Evolutionary conservation across 2,329 filamentous ascomycete species (phyloP), one percentile per base, ranked within the genome.

Genomic region (Penicillium sp.): DNA sequence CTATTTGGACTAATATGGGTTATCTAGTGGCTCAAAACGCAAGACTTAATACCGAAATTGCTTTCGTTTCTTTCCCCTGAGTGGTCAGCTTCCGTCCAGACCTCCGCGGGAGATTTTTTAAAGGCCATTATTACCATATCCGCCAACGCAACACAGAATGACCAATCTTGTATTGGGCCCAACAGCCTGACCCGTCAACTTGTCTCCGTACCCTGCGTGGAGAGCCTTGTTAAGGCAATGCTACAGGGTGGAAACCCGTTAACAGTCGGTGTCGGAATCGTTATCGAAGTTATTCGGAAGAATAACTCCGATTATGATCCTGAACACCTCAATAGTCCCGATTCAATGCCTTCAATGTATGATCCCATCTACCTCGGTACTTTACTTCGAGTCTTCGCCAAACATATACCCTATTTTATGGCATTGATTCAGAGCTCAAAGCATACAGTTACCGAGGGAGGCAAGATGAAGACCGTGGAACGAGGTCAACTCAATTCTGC

Each of bases 81-180:
- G 64, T 89, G 96, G 73, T 91, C 89, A 66, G 92, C 92, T 76
- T 91, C 94, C 1, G 96, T 95, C 2, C 95, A 99, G 76, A 98
- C 95, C 0, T 96, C 95, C 0, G 95, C 95, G 0, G 95, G 95
- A 48, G 95, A 99, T 75, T 99, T 99, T 69, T 86, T 99, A 71
- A 99, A 99, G 77, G 95, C 95, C 47, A 97, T 99, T 74, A 98
- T 99, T 68, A 99, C 95, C 29, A 97, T 99, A 62, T 98, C 95
- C 1, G 95, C 95, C 64, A 99, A 99, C 73, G 95, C 95, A 3
- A 97, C 94, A 1, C 95, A 97, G 70, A 96, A 97, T 72, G 95
- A 99, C 73, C 93, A 97, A 75, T 95, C 94, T n/a, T 97, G 96
- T 71, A 98, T 99, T 74, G 95, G 95, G 3, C 95, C 95, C 4